phyloP scores from a whole-genome alignment of 805 yeast genomes.

The Ogataea kodamae region DNA sequence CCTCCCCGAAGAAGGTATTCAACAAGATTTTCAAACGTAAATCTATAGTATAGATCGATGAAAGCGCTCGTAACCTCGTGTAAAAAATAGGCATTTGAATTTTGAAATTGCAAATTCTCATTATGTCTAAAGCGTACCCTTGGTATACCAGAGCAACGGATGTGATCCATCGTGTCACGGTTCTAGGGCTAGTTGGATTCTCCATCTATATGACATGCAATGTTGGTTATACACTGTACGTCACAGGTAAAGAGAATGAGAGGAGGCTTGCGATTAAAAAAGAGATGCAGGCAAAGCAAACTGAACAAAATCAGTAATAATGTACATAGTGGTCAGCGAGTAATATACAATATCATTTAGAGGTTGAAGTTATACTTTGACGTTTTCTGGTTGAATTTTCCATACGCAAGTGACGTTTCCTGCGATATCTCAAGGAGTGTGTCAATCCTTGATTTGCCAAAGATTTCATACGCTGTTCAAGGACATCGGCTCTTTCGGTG shows the following conservation, averaged over 20 bases:
- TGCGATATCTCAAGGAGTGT: conserved; percentile 35
- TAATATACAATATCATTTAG: conserved; percentile 4
- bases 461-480: conserved; percentile 14
- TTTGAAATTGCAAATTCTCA: conserved; percentile 5
- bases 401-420: conserved; percentile 12
- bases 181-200: conserved; percentile 58
- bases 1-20: conserved; percentile 16
- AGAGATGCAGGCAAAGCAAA: conserved; percentile 27
- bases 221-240: conserved; percentile 48
- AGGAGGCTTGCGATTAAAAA: conserved; percentile 36
- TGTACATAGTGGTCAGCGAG: conserved; percentile 7
- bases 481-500: conserved; percentile 2
- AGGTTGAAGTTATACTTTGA: conserved; percentile 4
- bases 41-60: conserved; percentile 3
- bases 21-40: conserved; percentile 23
- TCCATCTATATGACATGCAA: conserved; percentile 48
- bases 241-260: conserved; percentile 51
- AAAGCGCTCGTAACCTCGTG: conserved; percentile 9
- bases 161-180: conserved; percentile 69
- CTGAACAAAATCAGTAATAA: conserved; percentile 19
- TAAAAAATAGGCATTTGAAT: not conserved
- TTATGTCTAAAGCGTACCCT: conserved; percentile 53
- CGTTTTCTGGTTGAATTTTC: conserved; percentile 2
- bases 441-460: conserved; percentile 29
- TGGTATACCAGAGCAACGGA: conserved; percentile 77